These are phyloP conservation scores for Termitomyces sp. DNA, from an alignment of 768 basidiomycete genomes.

Conservation along the genomic window DNA sequence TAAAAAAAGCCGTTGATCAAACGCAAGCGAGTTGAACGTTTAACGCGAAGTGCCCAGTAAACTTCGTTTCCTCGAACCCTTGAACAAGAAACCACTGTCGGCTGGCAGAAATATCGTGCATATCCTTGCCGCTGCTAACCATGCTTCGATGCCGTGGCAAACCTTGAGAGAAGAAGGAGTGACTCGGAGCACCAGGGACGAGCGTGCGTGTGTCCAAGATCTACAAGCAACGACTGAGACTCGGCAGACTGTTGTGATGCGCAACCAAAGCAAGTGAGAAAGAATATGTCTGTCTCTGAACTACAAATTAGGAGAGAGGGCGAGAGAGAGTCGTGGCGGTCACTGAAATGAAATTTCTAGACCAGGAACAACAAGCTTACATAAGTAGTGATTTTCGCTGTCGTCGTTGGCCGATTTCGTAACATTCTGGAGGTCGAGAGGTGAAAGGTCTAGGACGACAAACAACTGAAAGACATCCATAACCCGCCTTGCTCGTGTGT, in stretches of 20 bases:
- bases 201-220: neutral
- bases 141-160: neutral
- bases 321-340: neutral
- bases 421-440: constrained; percentile 3
- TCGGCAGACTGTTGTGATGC: neutral
- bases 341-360: constrained; percentile 1
- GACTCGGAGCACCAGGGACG: neutral
- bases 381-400: constrained; percentile 11
- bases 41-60: neutral
- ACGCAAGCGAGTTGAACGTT: neutral
- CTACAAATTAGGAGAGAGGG: neutral
- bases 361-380: constrained; percentile 6
- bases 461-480: neutral
- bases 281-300: neutral
- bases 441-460: neutral
- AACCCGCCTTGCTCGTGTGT: neutral
- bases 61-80: neutral
- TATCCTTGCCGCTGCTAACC: neutral
- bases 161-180: neutral
- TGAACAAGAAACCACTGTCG: neutral
- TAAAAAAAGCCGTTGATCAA: neutral
- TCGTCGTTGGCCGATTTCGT: neutral
- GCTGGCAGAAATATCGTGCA: neutral
- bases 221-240: neutral
- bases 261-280: neutral